Evolutionary conservation across 1,284 basidiomycete genomes (phyloP).

Genomic region (Schizophyllum amplum): DNA sequence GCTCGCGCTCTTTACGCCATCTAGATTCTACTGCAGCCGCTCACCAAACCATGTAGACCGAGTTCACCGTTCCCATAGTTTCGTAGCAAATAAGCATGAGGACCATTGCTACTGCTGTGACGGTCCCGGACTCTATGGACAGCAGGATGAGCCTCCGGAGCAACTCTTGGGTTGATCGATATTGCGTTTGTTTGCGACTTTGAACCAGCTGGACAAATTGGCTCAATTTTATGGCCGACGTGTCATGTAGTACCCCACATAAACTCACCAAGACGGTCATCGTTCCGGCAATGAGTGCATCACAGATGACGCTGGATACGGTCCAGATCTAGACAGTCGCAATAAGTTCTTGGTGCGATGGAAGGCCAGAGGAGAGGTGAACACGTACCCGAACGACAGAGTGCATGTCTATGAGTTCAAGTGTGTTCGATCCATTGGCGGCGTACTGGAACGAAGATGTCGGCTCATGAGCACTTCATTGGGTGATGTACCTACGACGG

Average conservation of each 20-base stretch:
- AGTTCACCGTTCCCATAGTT: background rate
- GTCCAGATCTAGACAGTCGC: background rate
- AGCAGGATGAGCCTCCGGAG: background rate
- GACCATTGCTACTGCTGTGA: slow-evolving; percentile 1
- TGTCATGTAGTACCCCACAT: background rate
- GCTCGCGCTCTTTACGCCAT: too few relatives aligned
- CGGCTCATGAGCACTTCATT: background rate
- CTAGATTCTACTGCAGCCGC: background rate
- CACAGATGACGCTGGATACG: slow-evolving; percentile 1
- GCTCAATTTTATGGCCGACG: background rate
- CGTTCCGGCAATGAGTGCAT: background rate
- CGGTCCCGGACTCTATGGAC: slow-evolving; percentile 4
- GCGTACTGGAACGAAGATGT: background rate
- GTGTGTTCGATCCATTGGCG: background rate
- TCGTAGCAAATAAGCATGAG: slow-evolving; percentile 4
- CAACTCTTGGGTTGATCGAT: background rate
- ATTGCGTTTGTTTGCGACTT: background rate
- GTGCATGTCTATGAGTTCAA: background rate
- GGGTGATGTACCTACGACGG: background rate
- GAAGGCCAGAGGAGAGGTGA: too few relatives aligned
- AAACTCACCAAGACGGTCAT: slow-evolving; percentile 1
- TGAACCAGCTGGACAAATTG: background rate
- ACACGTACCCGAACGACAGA: background rate
- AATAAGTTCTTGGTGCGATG: background rate
- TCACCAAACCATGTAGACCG: slow-evolving; percentile 3